Conservation (phyloP, 2,329 filamentous ascomycete genomes). For the Ophiosphaerella herpotricha region DNA sequence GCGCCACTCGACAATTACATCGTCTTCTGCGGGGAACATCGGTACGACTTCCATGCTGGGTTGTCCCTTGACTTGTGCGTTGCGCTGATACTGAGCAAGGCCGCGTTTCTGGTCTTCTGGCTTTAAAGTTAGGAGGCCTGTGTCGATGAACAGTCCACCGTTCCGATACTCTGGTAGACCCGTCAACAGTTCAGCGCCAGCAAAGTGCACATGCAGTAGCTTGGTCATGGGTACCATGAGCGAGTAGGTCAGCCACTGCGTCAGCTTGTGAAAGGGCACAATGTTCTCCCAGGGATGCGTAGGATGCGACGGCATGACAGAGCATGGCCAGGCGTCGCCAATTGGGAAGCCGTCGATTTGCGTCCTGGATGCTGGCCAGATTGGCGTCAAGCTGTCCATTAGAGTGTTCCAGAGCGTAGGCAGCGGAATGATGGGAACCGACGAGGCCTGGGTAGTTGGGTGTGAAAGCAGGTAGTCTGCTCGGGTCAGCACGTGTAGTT, state of each 20-base stretch:
- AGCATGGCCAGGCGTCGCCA: slow-evolving; percentile 93
- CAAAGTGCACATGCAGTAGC: slow-evolving; percentile 78
- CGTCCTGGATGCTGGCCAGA: slow-evolving; percentile 88
- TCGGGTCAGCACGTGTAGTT: slow-evolving; percentile 10
- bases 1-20: slow-evolving; percentile 80
- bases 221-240: slow-evolving; percentile 90
- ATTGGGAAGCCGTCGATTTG: slow-evolving; percentile 84
- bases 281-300: slow-evolving; percentile 77
- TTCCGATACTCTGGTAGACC: slow-evolving; percentile 92
- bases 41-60: slow-evolving; percentile 76
- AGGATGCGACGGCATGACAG: slow-evolving; percentile 76
- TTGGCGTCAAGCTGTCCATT: slow-evolving; percentile 81
- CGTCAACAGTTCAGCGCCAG: slow-evolving; percentile 81
- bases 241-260: slow-evolving; percentile 93
- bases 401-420: slow-evolving; percentile 90
- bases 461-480: slow-evolving; percentile 91
- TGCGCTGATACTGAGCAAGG: slow-evolving; percentile 69
- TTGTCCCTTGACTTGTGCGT: slow-evolving; percentile 72
- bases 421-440: slow-evolving; percentile 82
- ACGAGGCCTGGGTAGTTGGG: slow-evolving; percentile 84
- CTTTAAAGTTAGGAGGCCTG: slow-evolving; percentile 80
- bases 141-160: slow-evolving; percentile 84
- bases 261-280: slow-evolving; percentile 86
- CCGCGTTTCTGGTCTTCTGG: slow-evolving; percentile 71
- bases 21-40: slow-evolving; percentile 72